Base-by-base conservation (phyloP, 495 filamentous ascomycete species). In the Penicillium simplicissimum region DNA sequence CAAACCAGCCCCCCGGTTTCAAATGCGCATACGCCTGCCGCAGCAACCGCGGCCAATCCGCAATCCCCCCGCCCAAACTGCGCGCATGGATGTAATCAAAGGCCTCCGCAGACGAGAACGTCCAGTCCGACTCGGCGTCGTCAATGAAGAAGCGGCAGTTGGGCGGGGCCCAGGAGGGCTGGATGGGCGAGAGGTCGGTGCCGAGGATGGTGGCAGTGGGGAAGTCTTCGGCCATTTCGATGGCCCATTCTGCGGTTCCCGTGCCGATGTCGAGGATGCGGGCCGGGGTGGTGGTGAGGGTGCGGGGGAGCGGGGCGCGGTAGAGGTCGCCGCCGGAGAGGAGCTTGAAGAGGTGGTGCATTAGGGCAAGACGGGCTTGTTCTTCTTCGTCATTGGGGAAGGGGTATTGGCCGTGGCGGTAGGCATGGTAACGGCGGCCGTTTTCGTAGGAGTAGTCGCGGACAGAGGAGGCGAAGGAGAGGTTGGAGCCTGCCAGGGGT, bases 311-410 rank as follows among this genome's bases (percentile, higher is more conserved):
- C 1, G 84, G 84, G 19, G 84, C 81, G 11, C 82, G 75, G 65
- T 79, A 80, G 6, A 87, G 77, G 17, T 77, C 76, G 13, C 82
- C 85, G 58, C 83, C 81, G 0, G 80, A 71, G 10, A 83, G 65
- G 23, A 82, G 69, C 25, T 68, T 72, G 66, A 80, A 83, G 64
- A 88, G 79, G 55, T 85, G 82, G 71, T 92, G 89, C 59, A 84
- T 76, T 52, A 92, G 74, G 51, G 87, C 85, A 54, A 92, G 84
- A 34, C 90, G 84, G 61, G 91, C 89, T 61, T 82, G 79, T 64
- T 89, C 86, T 48, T 76, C 66, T 25, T 79, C 67, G 64, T 89
- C 86, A 65, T 88, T 89, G 34, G 87, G 87, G 40, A 83, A 81
- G 31, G 76, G 74, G 56, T 88, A 89, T 55, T 83, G 82, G 73